Evolutionary conservation across 78 protist species (phyloP), one percentile per base, ranked within the genome.

Genomic region (Polysphondylium violaceum): DNA sequence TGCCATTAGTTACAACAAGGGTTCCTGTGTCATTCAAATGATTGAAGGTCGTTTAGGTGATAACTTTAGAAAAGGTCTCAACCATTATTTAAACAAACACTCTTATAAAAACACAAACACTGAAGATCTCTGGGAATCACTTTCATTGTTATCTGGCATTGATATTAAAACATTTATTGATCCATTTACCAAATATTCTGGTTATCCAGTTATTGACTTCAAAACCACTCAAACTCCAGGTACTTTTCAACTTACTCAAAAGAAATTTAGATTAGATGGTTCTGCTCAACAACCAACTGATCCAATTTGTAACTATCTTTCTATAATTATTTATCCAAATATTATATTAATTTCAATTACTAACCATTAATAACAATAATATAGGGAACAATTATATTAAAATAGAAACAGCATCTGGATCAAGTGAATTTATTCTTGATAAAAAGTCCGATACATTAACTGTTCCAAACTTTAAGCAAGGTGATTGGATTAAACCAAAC

Each of bases 111-210:
- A 96, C 64, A 89, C 98, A 8, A 40, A 2, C n/a, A 91, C 98
- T 5, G 78, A 93, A 1, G 98, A 98, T 63, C 96, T 98, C 31
- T 98, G 98, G 98, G 92, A 27, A 51, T 88, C 97, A n/a, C 51
- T 96, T 7, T 38, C 94, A 19, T 58, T 33, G 55, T 1, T 19
- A 21, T 38, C 79, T 21, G 78, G 93, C 17, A 2, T 21, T 8
- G 68, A 88, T 73, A 75, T 76, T 19, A 68, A 55, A 29, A 7
- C 71, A 21, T 68, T 65, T 29, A 25, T 88, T 50, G 65, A 73
- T 60, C 23, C 29, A 3, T 77, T 59, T 40, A 71, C 69, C 47
- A 74, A 63, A 29, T 21, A 59, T 9, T 36, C 91, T 55, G 91
- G 91, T 29, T 83, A 69, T 58, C 91, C 91, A 69, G 68, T 44